These are phyloP conservation scores for Coniochaeta sp. DNA, from an alignment of 2,329 filamentous ascomycete genomes.

Conservation along the genomic window DNA sequence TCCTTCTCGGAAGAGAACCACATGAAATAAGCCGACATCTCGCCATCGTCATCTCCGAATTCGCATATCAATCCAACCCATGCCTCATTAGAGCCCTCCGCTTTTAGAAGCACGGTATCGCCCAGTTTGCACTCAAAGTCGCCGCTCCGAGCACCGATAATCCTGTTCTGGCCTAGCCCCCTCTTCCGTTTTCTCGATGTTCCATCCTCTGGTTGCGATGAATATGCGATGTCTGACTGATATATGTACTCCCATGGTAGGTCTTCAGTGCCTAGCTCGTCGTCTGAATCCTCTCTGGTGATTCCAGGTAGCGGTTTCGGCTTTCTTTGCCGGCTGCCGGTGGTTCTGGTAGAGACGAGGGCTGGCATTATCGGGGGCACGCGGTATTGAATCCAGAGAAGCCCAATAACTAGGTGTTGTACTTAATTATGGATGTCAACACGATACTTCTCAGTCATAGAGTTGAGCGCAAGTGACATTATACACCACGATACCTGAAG, in stretches of 20 bases:
- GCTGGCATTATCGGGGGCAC: background rate
- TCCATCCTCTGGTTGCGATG: constrained; percentile 4
- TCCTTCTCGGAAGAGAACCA: constrained; percentile 95
- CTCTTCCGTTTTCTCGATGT: constrained; percentile 27
- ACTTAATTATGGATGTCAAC: background rate
- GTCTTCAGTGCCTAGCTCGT: constrained; percentile 71
- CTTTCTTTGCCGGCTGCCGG: constrained; percentile 4
- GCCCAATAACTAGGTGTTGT: background rate
- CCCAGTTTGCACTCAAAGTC: constrained; percentile 73
- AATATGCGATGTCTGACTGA: constrained; percentile 19
- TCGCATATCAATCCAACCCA: constrained; percentile 89
- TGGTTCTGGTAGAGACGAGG: background rate
- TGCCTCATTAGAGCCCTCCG: constrained; percentile 76
- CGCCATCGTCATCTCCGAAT: constrained; percentile 67
- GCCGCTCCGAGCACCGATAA: constrained; percentile 78
- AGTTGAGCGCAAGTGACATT: background rate
- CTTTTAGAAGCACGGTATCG: constrained; percentile 79
- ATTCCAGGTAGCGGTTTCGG: constrained; percentile 43
- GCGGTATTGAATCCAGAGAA: background rate
- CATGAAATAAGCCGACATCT: constrained; percentile 82
- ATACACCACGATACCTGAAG: too few species aligned
- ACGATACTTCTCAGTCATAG: background rate
- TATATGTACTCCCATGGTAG: constrained; percentile 78
- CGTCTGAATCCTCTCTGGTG: constrained; percentile 73
- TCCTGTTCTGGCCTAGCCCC: constrained; percentile 34